These are phyloP conservation scores for Pleurotus ostreatus DNA, from an alignment of 768 basidiomycete genomes.

Conservation along the genomic window DNA sequence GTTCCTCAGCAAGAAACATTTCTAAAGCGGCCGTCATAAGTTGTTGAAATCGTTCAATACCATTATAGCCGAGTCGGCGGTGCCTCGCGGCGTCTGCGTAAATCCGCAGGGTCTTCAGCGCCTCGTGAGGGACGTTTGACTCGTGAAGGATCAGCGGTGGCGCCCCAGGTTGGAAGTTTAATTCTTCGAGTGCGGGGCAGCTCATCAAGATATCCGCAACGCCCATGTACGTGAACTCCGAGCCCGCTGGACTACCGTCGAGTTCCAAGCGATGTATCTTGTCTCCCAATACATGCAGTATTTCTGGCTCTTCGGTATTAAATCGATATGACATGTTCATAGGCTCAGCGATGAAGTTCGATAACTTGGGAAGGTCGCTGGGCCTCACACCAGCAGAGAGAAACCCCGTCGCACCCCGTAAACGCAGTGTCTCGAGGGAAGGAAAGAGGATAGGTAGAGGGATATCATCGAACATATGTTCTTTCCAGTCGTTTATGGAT, in stretches of 20 bases:
- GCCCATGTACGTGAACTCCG: slow-evolving; percentile 2
- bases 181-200: neutral
- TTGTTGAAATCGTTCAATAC: neutral
- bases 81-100: neutral
- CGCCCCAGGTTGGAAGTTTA: slow-evolving; percentile 3
- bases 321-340: slow-evolving; percentile 7
- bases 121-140: neutral
- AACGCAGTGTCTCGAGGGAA: neutral
- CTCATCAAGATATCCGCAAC: neutral
- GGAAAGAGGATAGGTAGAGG: neutral
- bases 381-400: neutral
- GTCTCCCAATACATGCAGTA: slow-evolving; percentile 1
- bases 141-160: slow-evolving; percentile 1
- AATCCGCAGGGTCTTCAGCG: slow-evolving; percentile 6
- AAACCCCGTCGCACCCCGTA: slow-evolving; percentile 5
- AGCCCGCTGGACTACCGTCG: slow-evolving; percentile 5
- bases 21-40: neutral
- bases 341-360: slow-evolving; percentile 1
- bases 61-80: neutral
- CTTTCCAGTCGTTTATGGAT: slow-evolving; percentile 6
- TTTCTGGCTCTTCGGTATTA: slow-evolving; percentile 2
- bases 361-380: neutral
- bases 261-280: slow-evolving; percentile 4
- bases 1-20: neutral
- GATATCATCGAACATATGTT: neutral